Base-by-base conservation (phyloP, 805 yeast species). In the Hanseniaspora nectarophila region DNA sequence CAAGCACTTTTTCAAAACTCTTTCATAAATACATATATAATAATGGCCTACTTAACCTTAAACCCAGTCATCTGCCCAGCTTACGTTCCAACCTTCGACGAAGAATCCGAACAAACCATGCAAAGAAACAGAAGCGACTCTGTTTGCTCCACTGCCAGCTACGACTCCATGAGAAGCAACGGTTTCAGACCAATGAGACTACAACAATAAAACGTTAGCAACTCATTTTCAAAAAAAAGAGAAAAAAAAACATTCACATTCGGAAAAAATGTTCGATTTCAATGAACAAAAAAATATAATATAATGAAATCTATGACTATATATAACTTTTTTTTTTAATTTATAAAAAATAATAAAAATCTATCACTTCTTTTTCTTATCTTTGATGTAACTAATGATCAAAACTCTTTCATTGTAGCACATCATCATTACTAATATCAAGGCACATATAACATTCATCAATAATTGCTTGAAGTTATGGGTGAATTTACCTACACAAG, bases 401-500 rank as follows among this genome's bases (percentile, higher is more conserved):
- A 46, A 15, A 2, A 10, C 20, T 21, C 21, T 52, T 46, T 52
- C 54, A 16, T 47, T 52, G 35, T 45, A 52, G 29, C 43, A 39
- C 26, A 52, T 46, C 16, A 46, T n/a, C 3, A 35, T 8, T 1
- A 46, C 38, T 15, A 52, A 23, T 1, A 37, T 18, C 13, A 46
- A 2, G 13, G 54, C 51, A 4, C 34, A 23, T 9, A 42, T 1
- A 12, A 23, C 35, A 34, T 52, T 52, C 4, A 52, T 21, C 16
- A 47, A 3, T 20, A 52, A 24, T 24, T 52, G 51, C 16, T 46
- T 46, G 10, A 52, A 29, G 34, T 52, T 52, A 9, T 52, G 49
- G 3, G 54, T 52, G 24, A 45, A 52, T 5, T 34, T 43, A 10
- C 74, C 72, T 24, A 64, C 67, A 54, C 62, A 56, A 32, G 55